phyloP scores from a whole-genome alignment of 2,329 filamentous ascomycete species.

The Rhynchosporium secalis region DNA sequence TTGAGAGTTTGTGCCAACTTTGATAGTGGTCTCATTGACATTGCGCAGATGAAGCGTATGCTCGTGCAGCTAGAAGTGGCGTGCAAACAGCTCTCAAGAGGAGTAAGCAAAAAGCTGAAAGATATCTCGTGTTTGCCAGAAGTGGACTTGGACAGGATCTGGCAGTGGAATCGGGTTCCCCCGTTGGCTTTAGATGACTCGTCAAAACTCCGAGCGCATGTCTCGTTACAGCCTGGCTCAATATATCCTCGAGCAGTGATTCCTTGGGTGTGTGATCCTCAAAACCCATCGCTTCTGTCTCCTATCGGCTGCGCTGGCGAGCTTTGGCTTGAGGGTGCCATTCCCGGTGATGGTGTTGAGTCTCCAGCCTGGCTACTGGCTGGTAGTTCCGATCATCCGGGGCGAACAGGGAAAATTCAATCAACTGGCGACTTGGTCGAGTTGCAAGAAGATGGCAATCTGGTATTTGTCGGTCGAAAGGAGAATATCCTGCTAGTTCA shows the following conservation, averaged over 20 bases:
- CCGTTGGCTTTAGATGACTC: slow-evolving; percentile 41
- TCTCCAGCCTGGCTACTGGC: slow-evolving; percentile 40
- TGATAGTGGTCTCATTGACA: slow-evolving; percentile 42
- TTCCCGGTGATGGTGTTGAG: slow-evolving; percentile 36
- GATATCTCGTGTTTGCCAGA: slow-evolving; percentile 40
- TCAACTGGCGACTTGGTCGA: slow-evolving; percentile 39
- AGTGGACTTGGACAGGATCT: slow-evolving; percentile 45
- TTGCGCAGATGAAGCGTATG: slow-evolving; percentile 42
- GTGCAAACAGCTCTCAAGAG: slow-evolving; percentile 30
- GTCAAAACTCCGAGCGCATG: slow-evolving; percentile 25
- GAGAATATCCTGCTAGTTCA: slow-evolving; percentile 37
- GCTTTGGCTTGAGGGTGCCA: slow-evolving; percentile 45
- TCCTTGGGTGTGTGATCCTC: slow-evolving; percentile 40
- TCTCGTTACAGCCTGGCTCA: slow-evolving; percentile 32
- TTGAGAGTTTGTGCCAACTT: slow-evolving; percentile 48
- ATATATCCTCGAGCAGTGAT: slow-evolving; percentile 42
- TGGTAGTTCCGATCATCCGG: slow-evolving; percentile 39
- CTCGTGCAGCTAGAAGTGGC: slow-evolving; percentile 40
- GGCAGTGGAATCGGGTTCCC: slow-evolving; percentile 44
- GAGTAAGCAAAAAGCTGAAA: slow-evolving; percentile 32
- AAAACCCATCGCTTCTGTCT: slow-evolving; percentile 41
- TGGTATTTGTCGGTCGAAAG: slow-evolving; percentile 38
- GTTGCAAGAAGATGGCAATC: slow-evolving; percentile 32
- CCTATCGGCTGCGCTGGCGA: slow-evolving; percentile 45
- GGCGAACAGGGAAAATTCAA: slow-evolving; percentile 37